Evolutionary conservation across 345 rosid genomes (phyloP).

Genomic region (Eucalyptus polybractea): DNA sequence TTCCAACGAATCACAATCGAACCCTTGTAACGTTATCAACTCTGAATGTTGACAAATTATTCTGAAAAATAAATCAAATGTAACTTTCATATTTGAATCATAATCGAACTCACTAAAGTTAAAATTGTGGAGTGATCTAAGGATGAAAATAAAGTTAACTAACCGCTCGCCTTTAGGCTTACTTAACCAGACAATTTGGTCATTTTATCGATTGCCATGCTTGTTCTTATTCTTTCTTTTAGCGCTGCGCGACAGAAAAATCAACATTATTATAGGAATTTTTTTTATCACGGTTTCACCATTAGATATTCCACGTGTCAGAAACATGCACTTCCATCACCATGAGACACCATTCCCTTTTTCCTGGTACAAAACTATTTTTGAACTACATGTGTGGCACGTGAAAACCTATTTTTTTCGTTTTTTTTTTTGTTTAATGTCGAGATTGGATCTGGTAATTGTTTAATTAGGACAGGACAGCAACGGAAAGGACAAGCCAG

Average conservation of each 20-base stretch:
- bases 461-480: neutral
- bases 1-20: rapidly evolving
- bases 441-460: neutral
- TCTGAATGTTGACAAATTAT: rapidly evolving
- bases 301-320: neutral
- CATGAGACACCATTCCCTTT: neutral
- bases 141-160: neutral
- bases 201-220: too few species aligned
- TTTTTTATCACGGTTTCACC: neutral
- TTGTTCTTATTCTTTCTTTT: neutral
- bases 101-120: too few species aligned
- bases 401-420: neutral
- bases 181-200: too few species aligned
- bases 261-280: neutral
- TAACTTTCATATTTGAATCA: rapidly evolving
- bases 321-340: neutral
- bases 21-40: rapidly evolving
- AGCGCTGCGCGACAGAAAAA: neutral
- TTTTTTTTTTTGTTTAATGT: neutral
- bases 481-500: neutral
- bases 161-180: neutral
- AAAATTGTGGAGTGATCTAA: neutral
- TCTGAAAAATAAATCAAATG: rapidly evolving
- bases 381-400: neutral
- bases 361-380: neutral